Evolutionary conservation across 2,329 filamentous ascomycete species (phyloP).

Genomic region (Penicillium sp.): DNA sequence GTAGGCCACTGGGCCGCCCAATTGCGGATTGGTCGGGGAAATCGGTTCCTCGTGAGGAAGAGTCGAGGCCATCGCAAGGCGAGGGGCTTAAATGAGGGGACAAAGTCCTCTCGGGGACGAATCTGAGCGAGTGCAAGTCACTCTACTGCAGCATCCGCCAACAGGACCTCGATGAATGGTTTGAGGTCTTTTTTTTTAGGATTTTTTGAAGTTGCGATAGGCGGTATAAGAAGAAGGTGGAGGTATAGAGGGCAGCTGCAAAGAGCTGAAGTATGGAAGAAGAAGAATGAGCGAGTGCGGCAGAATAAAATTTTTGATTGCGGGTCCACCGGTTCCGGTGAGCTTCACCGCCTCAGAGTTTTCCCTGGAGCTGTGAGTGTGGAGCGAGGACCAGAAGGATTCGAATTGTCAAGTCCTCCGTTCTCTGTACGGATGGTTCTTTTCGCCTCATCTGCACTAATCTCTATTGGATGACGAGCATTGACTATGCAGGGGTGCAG

Average conservation of each 20-base stretch:
- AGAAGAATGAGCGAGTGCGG: constrained; percentile 11
- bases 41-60: constrained; percentile 26
- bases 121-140: constrained; percentile 23
- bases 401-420: too few species aligned
- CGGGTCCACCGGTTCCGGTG: constrained; percentile 15
- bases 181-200: background rate
- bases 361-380: constrained; percentile 1
- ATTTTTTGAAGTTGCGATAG: constrained; percentile 2
- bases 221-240: constrained; percentile 6
- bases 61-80: constrained; percentile 29
- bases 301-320: constrained; percentile 18
- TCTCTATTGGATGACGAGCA: too few species aligned
- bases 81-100: constrained; percentile 19
- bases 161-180: constrained; percentile 1
- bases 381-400: too few species aligned
- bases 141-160: constrained; percentile 39
- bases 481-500: too few species aligned
- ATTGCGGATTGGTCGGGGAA: constrained; percentile 37
- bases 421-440: too few species aligned
- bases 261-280: constrained; percentile 18
- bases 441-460: too few species aligned
- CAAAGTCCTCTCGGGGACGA: constrained; percentile 39
- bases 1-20: constrained; percentile 39
- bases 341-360: constrained; percentile 15
- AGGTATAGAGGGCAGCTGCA: constrained; percentile 14